These are phyloP conservation scores for Podospora anserina DNA, from an alignment of 495 filamentous ascomycete species.

Conservation along the genomic window DNA sequence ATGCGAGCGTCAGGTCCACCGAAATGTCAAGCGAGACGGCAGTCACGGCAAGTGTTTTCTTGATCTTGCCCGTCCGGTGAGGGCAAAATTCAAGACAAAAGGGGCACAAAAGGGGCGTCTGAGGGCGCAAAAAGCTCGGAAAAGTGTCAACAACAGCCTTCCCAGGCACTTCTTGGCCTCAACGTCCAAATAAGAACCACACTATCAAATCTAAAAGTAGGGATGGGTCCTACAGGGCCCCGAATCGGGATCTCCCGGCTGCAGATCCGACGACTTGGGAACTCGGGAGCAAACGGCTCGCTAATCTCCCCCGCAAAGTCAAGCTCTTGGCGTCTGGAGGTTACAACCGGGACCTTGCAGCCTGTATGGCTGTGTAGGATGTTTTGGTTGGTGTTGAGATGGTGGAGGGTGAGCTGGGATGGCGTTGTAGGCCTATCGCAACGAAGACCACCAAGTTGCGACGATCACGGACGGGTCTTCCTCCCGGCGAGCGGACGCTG, in stretches of 20 bases:
- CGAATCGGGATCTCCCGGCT: slow-evolving; percentile 8
- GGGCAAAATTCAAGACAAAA: neutral
- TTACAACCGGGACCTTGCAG: slow-evolving; percentile 21
- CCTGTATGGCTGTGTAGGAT: neutral
- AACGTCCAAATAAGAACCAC: neutral
- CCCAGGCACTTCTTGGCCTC: neutral
- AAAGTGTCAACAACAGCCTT: neutral
- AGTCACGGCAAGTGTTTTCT: slow-evolving; percentile 9
- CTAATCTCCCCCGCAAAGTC: slow-evolving; percentile 26
- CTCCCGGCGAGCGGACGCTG: neutral
- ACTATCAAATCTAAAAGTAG: slow-evolving; percentile 4
- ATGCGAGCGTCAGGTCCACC: slow-evolving; percentile 3
- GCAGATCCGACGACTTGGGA: slow-evolving; percentile 18
- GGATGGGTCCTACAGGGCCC: neutral
- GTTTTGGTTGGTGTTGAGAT: slow-evolving; percentile 11
- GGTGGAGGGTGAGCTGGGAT: neutral
- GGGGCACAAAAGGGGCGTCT: neutral
- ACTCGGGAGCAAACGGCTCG: slow-evolving; percentile 17
- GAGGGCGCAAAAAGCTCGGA: slow-evolving; percentile 1
- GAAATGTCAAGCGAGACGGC: slow-evolving; percentile 12
- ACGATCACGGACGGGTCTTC: slow-evolving; percentile 12
- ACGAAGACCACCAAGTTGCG: slow-evolving; percentile 13
- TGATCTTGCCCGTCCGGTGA: neutral
- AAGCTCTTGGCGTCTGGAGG: slow-evolving; percentile 22
- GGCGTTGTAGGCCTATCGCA: slow-evolving; percentile 6